Evolutionary conservation across 768 basidiomycete genomes (phyloP), one percentile per base, ranked within the genome.

Genomic region (Exsudoporus frostii): DNA sequence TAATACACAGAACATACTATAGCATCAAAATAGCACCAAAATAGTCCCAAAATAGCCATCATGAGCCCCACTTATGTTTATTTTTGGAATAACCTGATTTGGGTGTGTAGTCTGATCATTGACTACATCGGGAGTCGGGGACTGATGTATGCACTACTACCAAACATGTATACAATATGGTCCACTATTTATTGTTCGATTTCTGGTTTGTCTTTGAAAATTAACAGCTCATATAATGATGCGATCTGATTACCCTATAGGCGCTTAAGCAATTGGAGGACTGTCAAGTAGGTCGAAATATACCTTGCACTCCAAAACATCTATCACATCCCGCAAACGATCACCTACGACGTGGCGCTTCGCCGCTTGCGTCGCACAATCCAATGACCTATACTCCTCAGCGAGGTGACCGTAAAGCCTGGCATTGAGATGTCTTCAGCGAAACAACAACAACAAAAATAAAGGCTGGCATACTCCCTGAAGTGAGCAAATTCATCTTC

Each of bases 401-500:
- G 95, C 88, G 22, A 98, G 78, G 64, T 93, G 90, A 48, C 85
- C 73, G 61, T 98, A 99, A 44, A 97, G 85, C 60, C 96, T 98
- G 58, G 44, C n/a, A 41, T 48, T 37, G 17, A 32, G 36, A 51
- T 2, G 6, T 2, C 17, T 33, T 70, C 25, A 68, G 59, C 3
- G 4, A 11, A 38, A 48, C n/a, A 1, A n/a, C 11, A 6, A 36
- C 19, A 41, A 11, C n/a, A 20, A 27, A n/a, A 17, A 17, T 7
- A 20, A 24, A 14, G 10, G 5, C 14, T 17, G 39, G 74, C 84
- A 27, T 59, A 98, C 97, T 88, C 85, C 72, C 92, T 97, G 69
- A 95, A 96, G 71, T 93, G 92, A 33, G 82, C 83, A 64, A 98
- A 98, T 65, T 99, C 96, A 55, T 93, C 93, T 66, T 98, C 96